Evolutionary conservation across 352 stramenopile genomes (phyloP), one percentile per base, ranked within the genome.

Genomic region (Globisporangium sylvaticum): DNA sequence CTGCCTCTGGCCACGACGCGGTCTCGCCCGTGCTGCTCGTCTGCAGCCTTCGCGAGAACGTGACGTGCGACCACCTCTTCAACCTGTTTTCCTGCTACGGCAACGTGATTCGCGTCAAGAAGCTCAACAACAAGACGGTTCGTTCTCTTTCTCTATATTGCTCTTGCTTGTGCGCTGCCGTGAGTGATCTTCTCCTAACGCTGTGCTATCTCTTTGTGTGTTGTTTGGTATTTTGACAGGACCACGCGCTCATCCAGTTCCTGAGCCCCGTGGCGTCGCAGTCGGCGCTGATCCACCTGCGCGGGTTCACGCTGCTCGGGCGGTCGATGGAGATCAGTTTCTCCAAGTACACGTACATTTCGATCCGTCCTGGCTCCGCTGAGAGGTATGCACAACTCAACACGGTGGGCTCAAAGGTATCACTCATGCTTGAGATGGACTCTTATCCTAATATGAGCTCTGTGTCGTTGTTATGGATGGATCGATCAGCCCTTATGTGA

Each of bases 21-120:
- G 64, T 74, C 20, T 87, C 81, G 25, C 78, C 79, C 2, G 81
- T 89, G 29, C 69, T 89, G 48, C 73, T 88, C 9, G 79, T 84
- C 24, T 85, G 75, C 71, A 89, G 86, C 52, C 58, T 89, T 15
- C 73, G 73, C 32, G 74, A 86, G 32, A 74, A 67, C 31, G 71
- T 87, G 60, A 79, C 79, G 20, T 90, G 81, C 66, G 80, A 90
- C 57, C 70, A 86, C 25, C 52, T 90, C 1, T 90, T 90, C 77
- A 87, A 90, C 57, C 63, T 90, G 18, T 90, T 90, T 32, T 90
- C 81, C 22, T 90, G 79, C 59, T 90, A 90, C 39, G 81, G 81
- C 22, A 88, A 90, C 68, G 79, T 90, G 6, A 64, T 71, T 10
- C 81, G 79, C 37, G 64, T 90, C 58, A 88, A 88, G 73, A 88